These are phyloP conservation scores for Chrysosporium queenslandicum DNA, from an alignment of 2,329 filamentous ascomycete genomes.

Conservation along the genomic window DNA sequence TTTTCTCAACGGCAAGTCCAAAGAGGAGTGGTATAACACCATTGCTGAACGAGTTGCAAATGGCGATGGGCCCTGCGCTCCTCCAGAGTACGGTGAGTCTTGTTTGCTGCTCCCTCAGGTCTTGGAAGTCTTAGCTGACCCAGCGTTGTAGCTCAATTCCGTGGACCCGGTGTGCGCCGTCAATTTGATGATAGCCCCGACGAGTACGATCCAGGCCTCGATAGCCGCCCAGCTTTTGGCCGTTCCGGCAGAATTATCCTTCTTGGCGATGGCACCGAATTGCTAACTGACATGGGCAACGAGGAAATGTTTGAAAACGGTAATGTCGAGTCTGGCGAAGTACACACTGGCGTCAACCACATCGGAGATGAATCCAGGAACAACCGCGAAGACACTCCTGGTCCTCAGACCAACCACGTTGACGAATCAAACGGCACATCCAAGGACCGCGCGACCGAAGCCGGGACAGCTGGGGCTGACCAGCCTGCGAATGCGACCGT, in stretches of 20 bases:
- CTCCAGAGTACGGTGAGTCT: conserved; percentile 95
- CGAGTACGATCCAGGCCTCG: conserved; percentile 44
- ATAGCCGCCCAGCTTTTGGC: conserved; percentile 52
- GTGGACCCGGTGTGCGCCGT: conserved; percentile 70
- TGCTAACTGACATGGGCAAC: conserved; percentile 78
- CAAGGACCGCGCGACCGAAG: conserved; percentile 17
- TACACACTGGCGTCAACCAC: conserved; percentile 29
- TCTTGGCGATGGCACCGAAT: conserved; percentile 87
- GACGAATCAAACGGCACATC: conserved; percentile 18
- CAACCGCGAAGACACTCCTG: conserved; percentile 44
- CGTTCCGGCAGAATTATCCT: conserved; percentile 78
- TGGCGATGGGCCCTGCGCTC: conserved; percentile 94
- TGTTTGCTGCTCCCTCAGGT: too few relatives aligned
- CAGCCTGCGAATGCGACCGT: conserved; percentile 15
- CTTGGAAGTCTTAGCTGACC: conserved; percentile 1
- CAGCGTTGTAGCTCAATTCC: conserved; percentile 63
- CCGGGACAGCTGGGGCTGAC: not conserved
- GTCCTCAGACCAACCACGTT: conserved; percentile 34
- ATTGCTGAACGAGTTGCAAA: conserved; percentile 88
- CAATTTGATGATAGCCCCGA: conserved; percentile 67
- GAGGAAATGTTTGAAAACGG: conserved; percentile 90
- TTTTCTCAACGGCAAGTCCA: conserved; percentile 79
- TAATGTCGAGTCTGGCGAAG: conserved; percentile 49
- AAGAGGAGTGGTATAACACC: conserved; percentile 97
- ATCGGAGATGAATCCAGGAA: conserved; percentile 22